Evolutionary conservation across 305 asterid genomes (phyloP).

Genomic region (Nicotiana rustica): DNA sequence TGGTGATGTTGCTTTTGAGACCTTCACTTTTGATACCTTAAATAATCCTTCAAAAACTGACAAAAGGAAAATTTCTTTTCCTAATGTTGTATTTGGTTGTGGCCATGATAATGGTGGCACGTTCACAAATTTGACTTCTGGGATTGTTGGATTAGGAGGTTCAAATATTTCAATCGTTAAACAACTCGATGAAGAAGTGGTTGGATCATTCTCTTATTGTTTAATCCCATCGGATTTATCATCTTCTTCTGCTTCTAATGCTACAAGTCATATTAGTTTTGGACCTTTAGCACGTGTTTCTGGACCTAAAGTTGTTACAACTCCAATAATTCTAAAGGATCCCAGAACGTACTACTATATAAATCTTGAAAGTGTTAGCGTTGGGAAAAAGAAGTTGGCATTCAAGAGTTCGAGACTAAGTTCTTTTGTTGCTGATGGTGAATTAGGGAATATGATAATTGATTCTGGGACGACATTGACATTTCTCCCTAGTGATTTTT

Average conservation of each 20-base stretch:
- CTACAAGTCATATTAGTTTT: slow-evolving; percentile 29
- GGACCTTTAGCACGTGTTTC: slow-evolving; percentile 8
- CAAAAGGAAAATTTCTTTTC: slow-evolving; percentile 31
- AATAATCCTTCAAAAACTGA: slow-evolving; percentile 34
- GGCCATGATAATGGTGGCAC: slow-evolving; percentile 54
- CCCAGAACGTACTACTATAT: neutral
- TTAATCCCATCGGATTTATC: slow-evolving; percentile 28
- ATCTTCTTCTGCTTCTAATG: neutral
- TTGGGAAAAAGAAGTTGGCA: neutral
- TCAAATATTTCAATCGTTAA: slow-evolving; percentile 49
- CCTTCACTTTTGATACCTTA: slow-evolving; percentile 57
- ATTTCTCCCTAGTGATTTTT: neutral
- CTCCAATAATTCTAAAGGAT: neutral
- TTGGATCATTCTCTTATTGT: slow-evolving; percentile 63
- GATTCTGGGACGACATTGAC: slow-evolving; percentile 21
- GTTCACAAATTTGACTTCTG: slow-evolving; percentile 44
- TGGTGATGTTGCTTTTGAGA: slow-evolving; percentile 60
- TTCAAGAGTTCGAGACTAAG: neutral
- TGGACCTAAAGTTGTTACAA: slow-evolving; percentile 19
- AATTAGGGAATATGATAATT: slow-evolving; percentile 25
- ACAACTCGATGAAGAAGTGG: slow-evolving; percentile 44
- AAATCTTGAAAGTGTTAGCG: slow-evolving; percentile 14
- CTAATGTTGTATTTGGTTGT: slow-evolving; percentile 54
- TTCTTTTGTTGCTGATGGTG: neutral
- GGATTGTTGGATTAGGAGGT: slow-evolving; percentile 61